phyloP scores from a whole-genome alignment of 352 stramenopile species.

The Pythium utonaiense region DNA sequence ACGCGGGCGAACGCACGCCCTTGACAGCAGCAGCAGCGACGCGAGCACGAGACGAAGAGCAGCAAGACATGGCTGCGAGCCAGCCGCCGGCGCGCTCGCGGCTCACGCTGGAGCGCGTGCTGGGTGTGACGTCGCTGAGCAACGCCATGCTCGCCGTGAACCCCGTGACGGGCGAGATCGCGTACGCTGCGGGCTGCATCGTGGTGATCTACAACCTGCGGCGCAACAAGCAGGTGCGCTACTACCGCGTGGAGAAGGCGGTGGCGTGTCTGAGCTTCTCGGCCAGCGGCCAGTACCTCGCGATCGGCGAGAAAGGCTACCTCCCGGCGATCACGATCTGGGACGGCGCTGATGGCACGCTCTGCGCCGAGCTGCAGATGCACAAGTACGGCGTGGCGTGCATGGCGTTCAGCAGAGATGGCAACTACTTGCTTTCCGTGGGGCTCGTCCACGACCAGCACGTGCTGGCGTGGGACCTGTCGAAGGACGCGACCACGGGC shows the following conservation, averaged over 20 bases:
- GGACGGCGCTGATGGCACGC: slow-evolving; percentile 69
- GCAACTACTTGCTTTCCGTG: slow-evolving; percentile 54
- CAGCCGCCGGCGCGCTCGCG: slow-evolving; percentile 28
- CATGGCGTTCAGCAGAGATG: slow-evolving; percentile 73
- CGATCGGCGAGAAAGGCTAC: slow-evolving; percentile 87
- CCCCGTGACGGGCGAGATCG: slow-evolving; percentile 72
- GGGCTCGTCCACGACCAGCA: slow-evolving; percentile 84
- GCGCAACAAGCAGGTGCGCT: slow-evolving; percentile 83
- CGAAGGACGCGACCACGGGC: slow-evolving; percentile 10
- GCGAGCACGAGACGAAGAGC: neutral
- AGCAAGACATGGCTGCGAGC: neutral
- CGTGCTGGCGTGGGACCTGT: slow-evolving; percentile 71
- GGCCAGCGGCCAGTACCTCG: slow-evolving; percentile 75
- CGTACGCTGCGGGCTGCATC: slow-evolving; percentile 84
- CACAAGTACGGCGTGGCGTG: slow-evolving; percentile 83
- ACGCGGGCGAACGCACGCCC: neutral
- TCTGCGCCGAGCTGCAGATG: slow-evolving; percentile 76
- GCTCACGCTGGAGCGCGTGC: slow-evolving; percentile 79
- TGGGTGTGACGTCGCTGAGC: slow-evolving; percentile 68
- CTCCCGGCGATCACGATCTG: slow-evolving; percentile 84
- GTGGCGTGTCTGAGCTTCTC: slow-evolving; percentile 85
- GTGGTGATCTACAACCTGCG: slow-evolving; percentile 89
- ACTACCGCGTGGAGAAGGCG: slow-evolving; percentile 84
- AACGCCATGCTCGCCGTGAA: slow-evolving; percentile 80
- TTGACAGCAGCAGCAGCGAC: slow-evolving; percentile 1